phyloP scores from a whole-genome alignment of 257 asterid species.

The Rubia yunnanensis region DNA sequence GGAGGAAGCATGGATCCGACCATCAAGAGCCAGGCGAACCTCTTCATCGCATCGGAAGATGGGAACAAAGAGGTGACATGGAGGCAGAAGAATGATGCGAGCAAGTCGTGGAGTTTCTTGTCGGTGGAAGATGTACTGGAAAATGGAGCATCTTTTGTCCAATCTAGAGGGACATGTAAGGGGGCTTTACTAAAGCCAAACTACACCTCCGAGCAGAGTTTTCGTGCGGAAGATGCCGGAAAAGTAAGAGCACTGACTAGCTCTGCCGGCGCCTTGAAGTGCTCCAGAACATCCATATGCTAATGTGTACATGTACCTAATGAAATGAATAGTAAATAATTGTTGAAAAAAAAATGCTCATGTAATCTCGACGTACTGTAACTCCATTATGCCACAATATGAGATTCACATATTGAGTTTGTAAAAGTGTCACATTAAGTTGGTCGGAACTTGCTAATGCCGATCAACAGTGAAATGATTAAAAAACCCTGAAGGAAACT shows the following conservation, averaged over 20 bases:
- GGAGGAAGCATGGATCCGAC: conserved; percentile 90
- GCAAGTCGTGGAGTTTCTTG: conserved; percentile 25
- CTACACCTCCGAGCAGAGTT: conserved; percentile 48
- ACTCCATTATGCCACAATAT: too few relatives aligned
- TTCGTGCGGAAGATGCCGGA: conserved; percentile 44
- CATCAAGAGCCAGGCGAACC: conserved; percentile 75
- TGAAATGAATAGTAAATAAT: too few relatives aligned
- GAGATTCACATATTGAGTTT: too few relatives aligned
- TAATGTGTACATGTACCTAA: too few relatives aligned
- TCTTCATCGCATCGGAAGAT: conserved; percentile 57
- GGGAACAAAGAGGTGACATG: conserved; percentile 71
- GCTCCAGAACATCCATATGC: conserved; percentile 41
- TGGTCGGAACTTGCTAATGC: too few relatives aligned
- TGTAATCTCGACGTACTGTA: too few relatives aligned
- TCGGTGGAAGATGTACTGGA: conserved; percentile 61
- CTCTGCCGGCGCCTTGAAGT: conserved; percentile 56
- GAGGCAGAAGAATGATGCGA: conserved; percentile 24
- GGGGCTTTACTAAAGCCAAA: conserved; percentile 37
- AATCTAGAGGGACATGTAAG: conserved; percentile 9
- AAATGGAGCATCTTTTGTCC: conserved; percentile 61
- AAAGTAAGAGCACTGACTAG: conserved; percentile 42
- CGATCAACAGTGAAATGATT: too few relatives aligned
- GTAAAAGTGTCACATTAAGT: too few relatives aligned
- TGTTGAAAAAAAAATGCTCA: too few relatives aligned
- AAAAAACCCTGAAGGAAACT: too few relatives aligned